A percentile compares a stretch with the other conserved stretches of the same genome.
These are phyloP conservation scores for Eucommia ulmoides DNA, from an alignment of 257 asterid species.

Conservation along the genomic window DNA sequence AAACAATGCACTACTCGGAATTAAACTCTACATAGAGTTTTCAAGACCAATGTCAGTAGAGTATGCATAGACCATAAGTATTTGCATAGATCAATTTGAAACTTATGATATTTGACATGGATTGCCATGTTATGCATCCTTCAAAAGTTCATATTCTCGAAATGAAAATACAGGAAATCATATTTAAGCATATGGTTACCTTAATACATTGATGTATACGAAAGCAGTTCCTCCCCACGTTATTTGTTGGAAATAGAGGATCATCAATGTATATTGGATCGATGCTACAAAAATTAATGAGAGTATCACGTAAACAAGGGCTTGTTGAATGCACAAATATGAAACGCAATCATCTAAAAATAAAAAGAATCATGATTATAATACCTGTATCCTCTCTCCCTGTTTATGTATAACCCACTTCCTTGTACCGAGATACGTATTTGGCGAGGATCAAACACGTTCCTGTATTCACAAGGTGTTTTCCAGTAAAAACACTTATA, in stretches of 20 bases:
- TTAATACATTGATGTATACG: slow-evolving; percentile 98
- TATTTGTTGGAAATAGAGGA: slow-evolving; percentile 82
- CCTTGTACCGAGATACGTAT: slow-evolving; percentile 96
- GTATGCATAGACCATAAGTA: not conserved
- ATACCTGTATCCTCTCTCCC: slow-evolving; percentile 91
- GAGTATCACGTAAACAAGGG: no score
- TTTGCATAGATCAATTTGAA: not conserved
- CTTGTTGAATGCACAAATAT: no score
- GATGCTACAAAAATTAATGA: slow-evolving; percentile 45
- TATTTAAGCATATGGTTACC: slow-evolving; percentile 32
- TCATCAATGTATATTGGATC: slow-evolving; percentile 94
- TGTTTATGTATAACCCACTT: slow-evolving; percentile 76
- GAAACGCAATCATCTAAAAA: slow-evolving; percentile 5
- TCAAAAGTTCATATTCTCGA: not conserved
- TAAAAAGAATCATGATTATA: not conserved
- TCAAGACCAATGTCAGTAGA: not conserved
- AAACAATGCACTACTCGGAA: no score
- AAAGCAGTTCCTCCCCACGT: slow-evolving; percentile 97
- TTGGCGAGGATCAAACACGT: slow-evolving; percentile 96
- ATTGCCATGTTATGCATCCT: no score
- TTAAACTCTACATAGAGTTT: no score
- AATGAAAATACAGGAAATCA: not conserved
- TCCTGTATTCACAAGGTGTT: slow-evolving; percentile 36
- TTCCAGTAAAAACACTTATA: no score
- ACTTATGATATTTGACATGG: not conserved